Base-by-base conservation (phyloP, 805 yeast genomes). In the Monosporozyma aerobia region DNA sequence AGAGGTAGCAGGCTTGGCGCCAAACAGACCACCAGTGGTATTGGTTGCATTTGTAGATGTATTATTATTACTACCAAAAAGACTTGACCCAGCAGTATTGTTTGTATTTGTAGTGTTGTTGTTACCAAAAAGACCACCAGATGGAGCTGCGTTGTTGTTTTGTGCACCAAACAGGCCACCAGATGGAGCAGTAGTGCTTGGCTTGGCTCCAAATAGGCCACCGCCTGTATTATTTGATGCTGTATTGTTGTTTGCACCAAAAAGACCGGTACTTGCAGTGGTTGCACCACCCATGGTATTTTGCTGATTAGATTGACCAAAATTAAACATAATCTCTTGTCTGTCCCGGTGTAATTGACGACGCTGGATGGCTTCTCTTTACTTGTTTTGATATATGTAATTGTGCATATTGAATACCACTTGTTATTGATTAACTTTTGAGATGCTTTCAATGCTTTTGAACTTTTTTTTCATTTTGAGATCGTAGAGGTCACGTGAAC, bases 21-120 rank as follows among this genome's bases (percentile, higher is more conserved):
- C 73, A 56, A 70, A 70, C 44, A 64, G 56, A n/a, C 71, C 68
- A 4, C 69, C 68, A 6, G 51, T 39, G 19, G 25, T 19, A 39
- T 37, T 37, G 9, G 41, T 14, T n/a, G 7, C 29, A 27, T 27
- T 27, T 7, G 41, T 8, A 7, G 41, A 14, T 37, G 41, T 37
- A 16, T 14, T n/a, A 37, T 14, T 48, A 35, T 44, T 23, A 14
- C 51, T 55, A 37, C 61, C 60, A 54, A 60, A 59, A 43, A 57
- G 52, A 22, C 60, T 57, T 43, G 62, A 57, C n/a, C 59, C 57
- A 16, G 59, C 56, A 16, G 53, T 53, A 13, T 10, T 40, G 13
- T n/a, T 40, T 8, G 58, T 52, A 19, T 53, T 48, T 40, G 53
- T 60, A 22, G 49, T 30, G 29, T 39, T 40, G 22, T 48, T 51